Evolutionary conservation across 2,329 filamentous ascomycete genomes (phyloP), one percentile per base, ranked within the genome.

Genomic region (Didymosphaeria variabile): DNA sequence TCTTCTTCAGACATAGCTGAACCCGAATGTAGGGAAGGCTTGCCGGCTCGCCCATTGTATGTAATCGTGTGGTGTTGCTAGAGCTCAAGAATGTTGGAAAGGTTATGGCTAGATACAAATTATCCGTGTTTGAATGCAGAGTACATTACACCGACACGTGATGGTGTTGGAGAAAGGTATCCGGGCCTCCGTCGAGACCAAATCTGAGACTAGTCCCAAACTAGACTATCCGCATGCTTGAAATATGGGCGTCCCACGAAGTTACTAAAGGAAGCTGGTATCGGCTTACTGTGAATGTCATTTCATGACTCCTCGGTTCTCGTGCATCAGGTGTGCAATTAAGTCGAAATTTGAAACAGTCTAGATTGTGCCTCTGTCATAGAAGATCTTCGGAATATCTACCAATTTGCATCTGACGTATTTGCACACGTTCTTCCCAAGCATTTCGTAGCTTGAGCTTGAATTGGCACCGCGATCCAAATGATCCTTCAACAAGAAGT

Each of bases 401-500:
- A 67, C 66, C 19, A 56, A 59, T 58, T 67, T 69, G 5, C 63
- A 58, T 55, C 58, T 32, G 6, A 60, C 13, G 38, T 54, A 58
- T 29, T 58, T 40, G 34, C 29, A 51, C n/a, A 59, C 29, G 23
- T 59, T 47, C 73, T 83, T 83, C 0, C 80, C 81, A 5, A 83
- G 70, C 1, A 77, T 78, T 63, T 83, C 81, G 42, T 81, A 80
- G 1, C 74, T 70, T 55, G 71, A 72, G n/a, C 76, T 79, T 0
- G 77, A 76, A 29, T 79, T 77, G 60, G 77, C 79, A 0, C 79
- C 79, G 0, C 79, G 71, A 38, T 81, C 79, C 9, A 82, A 67
- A 59, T 82, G 80, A 64, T 83, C 80, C 51, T 80, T 72, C 21
- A 83, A 64, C 17, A 81, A 63, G 60, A 79, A 79, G 58, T 79